phyloP scores from a whole-genome alignment of 2,329 filamentous ascomycete genomes.

The Furcasterigmium sp. region DNA sequence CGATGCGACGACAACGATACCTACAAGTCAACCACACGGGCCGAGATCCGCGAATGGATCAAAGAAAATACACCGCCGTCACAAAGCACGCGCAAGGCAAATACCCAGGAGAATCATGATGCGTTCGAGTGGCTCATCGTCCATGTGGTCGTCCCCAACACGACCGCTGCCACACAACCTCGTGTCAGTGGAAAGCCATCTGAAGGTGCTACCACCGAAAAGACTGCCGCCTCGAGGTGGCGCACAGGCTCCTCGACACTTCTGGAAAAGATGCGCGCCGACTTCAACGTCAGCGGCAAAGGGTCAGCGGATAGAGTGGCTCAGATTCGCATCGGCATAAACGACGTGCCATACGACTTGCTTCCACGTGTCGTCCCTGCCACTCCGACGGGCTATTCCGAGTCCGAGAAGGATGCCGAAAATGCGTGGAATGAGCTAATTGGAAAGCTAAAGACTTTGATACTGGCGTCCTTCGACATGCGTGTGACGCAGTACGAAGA shows the following conservation, averaged over 20 bases:
- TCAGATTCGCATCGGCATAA: conserved; percentile 75
- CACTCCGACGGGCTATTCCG: conserved; percentile 58
- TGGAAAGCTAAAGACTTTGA: conserved; percentile 78
- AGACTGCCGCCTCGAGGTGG: conserved; percentile 66
- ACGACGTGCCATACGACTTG: conserved; percentile 61
- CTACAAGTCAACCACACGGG: conserved; percentile 76
- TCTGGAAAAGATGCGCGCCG: conserved; percentile 80
- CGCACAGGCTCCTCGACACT: conserved; percentile 75
- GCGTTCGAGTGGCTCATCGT: conserved; percentile 94
- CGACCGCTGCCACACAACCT: conserved; percentile 72
- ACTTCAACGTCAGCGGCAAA: conserved; percentile 81
- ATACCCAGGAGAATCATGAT: conserved; percentile 85
- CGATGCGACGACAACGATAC: conserved; percentile 93
- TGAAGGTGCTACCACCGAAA: conserved; percentile 57
- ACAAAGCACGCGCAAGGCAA: conserved; percentile 49
- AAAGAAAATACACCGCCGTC: conserved; percentile 65
- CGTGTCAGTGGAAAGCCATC: conserved; percentile 50
- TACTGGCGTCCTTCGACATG: conserved; percentile 83
- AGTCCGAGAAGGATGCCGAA: conserved; percentile 72
- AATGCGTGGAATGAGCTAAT: conserved; percentile 81
- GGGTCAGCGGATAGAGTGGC: conserved; percentile 70
- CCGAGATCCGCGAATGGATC: conserved; percentile 85
- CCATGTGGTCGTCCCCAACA: conserved; percentile 87
- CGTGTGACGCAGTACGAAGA: conserved; percentile 94
- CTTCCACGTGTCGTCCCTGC: conserved; percentile 59